phyloP scores from a whole-genome alignment of 306 rosid genomes.

The Rubus idaeus region DNA sequence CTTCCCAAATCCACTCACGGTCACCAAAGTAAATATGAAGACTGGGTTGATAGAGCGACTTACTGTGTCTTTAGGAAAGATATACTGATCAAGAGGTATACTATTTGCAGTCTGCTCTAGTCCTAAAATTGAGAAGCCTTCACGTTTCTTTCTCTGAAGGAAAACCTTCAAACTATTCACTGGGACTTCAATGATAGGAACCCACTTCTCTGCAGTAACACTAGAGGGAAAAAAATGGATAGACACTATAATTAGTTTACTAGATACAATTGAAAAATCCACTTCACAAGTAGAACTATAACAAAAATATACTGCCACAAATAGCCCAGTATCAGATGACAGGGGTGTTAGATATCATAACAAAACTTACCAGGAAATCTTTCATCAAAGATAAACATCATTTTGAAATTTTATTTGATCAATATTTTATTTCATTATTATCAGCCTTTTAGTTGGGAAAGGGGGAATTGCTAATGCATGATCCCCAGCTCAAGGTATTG shows the following conservation, averaged over 20 bases:
- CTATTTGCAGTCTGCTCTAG: conserved; percentile 98
- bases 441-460: neutral
- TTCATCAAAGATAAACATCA: neutral
- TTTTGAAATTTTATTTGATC: neutral
- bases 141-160: conserved; percentile 80
- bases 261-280: neutral
- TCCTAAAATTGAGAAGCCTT: conserved; percentile 92
- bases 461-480: neutral
- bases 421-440: neutral
- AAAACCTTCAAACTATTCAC: conserved; percentile 72
- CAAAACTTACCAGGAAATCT: neutral
- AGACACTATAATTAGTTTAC: neutral
- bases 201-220: conserved; percentile 99
- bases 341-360: neutral
- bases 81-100: conserved; percentile 71
- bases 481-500: neutral
- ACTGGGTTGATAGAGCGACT: conserved; percentile 26
- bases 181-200: conserved; percentile 88
- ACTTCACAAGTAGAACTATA: neutral
- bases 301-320: neutral
- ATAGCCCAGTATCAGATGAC: neutral
- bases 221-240: conserved; percentile 39
- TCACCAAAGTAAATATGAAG: neutral
- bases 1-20: neutral
- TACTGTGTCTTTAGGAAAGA: conserved; percentile 72